These are phyloP conservation scores for Exophiala alcalophila DNA, from an alignment of 2,329 filamentous ascomycete species.

Conservation along the genomic window DNA sequence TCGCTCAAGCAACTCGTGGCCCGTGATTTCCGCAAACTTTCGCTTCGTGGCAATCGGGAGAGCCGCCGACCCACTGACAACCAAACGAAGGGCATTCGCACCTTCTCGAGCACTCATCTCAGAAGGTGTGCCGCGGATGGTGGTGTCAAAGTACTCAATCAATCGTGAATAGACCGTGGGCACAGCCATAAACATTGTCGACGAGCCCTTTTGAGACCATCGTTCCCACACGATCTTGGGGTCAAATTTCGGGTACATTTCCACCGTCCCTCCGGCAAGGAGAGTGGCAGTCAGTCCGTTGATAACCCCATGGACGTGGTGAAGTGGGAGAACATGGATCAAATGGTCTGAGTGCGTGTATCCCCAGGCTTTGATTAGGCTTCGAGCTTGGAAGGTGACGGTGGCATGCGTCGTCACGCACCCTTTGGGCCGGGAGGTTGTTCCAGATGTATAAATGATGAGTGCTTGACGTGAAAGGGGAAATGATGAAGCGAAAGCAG, in stretches of 20 bases:
- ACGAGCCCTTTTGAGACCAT: conserved; percentile 41
- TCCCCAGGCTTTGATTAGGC: conserved; percentile 39
- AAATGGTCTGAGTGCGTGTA: conserved; percentile 45
- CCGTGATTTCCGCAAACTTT: conserved; percentile 42
- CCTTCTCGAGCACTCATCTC: conserved; percentile 35
- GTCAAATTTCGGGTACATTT: conserved; percentile 49
- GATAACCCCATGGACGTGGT: conserved; percentile 52
- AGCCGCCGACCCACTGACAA: conserved; percentile 45
- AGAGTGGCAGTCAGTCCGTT: conserved; percentile 50
- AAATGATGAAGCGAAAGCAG: conserved; percentile 41
- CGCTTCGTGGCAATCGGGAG: conserved; percentile 43
- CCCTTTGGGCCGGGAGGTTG: conserved; percentile 31
- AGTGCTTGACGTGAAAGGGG: conserved; percentile 37
- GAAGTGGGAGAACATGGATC: conserved; percentile 51
- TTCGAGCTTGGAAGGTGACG: conserved; percentile 36
- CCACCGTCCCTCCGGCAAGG: conserved; percentile 46
- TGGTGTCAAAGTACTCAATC: conserved; percentile 44
- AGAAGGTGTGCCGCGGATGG: conserved; percentile 36
- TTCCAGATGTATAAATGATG: conserved; percentile 33
- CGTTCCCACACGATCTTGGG: conserved; percentile 47
- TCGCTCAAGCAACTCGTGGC: conserved; percentile 45
- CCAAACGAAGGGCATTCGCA: conserved; percentile 33
- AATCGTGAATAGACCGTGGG: conserved; percentile 52
- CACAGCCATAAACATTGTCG: conserved; percentile 52
- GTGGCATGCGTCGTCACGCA: conserved; percentile 45